Conservation (phyloP, 768 basidiomycete genomes). For the Termitomyces sp. region DNA sequence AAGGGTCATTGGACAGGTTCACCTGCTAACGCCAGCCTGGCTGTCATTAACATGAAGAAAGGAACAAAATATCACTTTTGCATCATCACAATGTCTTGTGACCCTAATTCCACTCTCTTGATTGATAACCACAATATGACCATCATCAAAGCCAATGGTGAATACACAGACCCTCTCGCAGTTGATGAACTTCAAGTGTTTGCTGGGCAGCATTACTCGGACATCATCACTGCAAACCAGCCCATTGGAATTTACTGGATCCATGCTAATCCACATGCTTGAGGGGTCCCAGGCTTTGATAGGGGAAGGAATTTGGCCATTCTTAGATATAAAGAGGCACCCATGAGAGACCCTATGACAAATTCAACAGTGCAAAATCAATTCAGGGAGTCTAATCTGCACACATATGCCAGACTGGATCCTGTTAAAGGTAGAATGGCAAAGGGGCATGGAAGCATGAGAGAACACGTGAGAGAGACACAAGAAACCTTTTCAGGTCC, state of each 20-base stretch:
- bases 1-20: slow-evolving; percentile 30
- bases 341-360: slow-evolving; percentile 39
- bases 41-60: not conserved
- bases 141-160: slow-evolving; percentile 51
- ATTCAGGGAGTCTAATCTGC: slow-evolving; percentile 14
- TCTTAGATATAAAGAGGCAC: slow-evolving; percentile 45
- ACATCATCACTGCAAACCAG: slow-evolving; percentile 42
- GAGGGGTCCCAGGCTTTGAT: slow-evolving; percentile 22
- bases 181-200: slow-evolving; percentile 45
- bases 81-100: slow-evolving; percentile 31
- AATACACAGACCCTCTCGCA: slow-evolving; percentile 35
- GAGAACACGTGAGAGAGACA: too few relatives aligned
- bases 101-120: slow-evolving; percentile 35
- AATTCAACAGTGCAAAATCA: slow-evolving; percentile 16
- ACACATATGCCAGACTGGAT: slow-evolving; percentile 28
- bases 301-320: slow-evolving; percentile 47
- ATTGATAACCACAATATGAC: slow-evolving; percentile 46
- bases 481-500: too few relatives aligned
- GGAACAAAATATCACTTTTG: slow-evolving; percentile 31
- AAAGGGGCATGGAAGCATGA: too few relatives aligned
- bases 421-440: too few relatives aligned
- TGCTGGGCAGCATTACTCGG: slow-evolving; percentile 20
- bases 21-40: slow-evolving; percentile 9
- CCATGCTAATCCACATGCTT: slow-evolving; percentile 27
- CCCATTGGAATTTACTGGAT: slow-evolving; percentile 51